These are phyloP conservation scores for Fusarium incarnatum DNA, from an alignment of 2,329 filamentous ascomycete genomes.

Conservation along the genomic window DNA sequence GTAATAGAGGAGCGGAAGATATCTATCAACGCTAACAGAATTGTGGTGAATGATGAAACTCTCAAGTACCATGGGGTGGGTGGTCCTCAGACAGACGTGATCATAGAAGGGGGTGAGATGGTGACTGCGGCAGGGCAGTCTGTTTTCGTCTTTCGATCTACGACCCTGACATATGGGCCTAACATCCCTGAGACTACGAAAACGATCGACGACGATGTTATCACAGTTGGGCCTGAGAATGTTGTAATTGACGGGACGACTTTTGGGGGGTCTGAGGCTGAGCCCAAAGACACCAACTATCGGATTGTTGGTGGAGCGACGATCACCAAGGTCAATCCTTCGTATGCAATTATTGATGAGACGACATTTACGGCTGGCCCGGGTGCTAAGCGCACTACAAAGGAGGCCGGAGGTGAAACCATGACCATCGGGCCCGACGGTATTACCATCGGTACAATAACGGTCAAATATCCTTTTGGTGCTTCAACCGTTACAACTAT, in stretches of 20 bases:
- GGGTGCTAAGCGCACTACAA: conserved; percentile 56
- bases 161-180: conserved; percentile 60
- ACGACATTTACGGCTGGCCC: conserved; percentile 64
- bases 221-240: conserved; percentile 62
- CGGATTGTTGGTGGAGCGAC: conserved; percentile 65
- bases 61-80: conserved; percentile 51
- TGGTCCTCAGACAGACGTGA: conserved; percentile 55
- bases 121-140: conserved; percentile 58
- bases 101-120: conserved; percentile 62
- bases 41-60: conserved; percentile 52
- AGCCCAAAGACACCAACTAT: conserved; percentile 53
- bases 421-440: conserved; percentile 64
- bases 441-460: conserved; percentile 61
- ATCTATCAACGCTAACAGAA: conserved; percentile 51
- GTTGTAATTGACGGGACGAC: conserved; percentile 56
- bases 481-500: conserved; percentile 58
- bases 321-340: conserved; percentile 62
- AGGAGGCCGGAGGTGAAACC: conserved; percentile 61
- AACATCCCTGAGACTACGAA: conserved; percentile 50
- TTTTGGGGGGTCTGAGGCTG: conserved; percentile 57
- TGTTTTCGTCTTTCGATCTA: conserved; percentile 56
- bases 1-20: conserved; percentile 50
- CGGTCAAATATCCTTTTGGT: conserved; percentile 59
- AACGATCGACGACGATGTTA: conserved; percentile 62
- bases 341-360: conserved; percentile 62